Base-by-base conservation (phyloP, 345 rosid genomes). In the Gossypium mustelinum region DNA sequence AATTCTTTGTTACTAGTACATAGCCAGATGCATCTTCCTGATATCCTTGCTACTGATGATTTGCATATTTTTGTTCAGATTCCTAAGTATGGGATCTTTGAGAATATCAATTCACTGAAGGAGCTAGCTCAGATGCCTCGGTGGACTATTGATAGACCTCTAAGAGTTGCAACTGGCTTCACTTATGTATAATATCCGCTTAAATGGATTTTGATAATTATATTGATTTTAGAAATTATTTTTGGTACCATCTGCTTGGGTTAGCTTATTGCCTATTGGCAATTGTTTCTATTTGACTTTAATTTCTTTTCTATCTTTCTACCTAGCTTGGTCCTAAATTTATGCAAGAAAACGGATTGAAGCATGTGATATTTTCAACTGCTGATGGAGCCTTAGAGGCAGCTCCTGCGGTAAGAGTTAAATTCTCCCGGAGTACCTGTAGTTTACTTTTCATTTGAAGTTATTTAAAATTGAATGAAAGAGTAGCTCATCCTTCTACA, bases 301-400 rank as follows among this genome's bases (percentile, higher is more conserved):
- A 69, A 69, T 69, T 27, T 51, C 59, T 25, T 16, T 69, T 47
- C 71, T 48, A 6, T 20, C 43, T 50, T 71, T 77, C 5, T 71
- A 55, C 14, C 63, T 86, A 95, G 99, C 87, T 95, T 48, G 98
- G 98, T 59, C 94, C 97, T 60, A 91, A 93, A 79, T 95, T 93
- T 82, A 85, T 91, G 91, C 75, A 81, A 79, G 97, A 90, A 59
- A 90, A 87, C 47, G 99, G 97, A 73, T 70, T 92, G 74, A 81
- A 83, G 83, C 91, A 96, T 76, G 95, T 92, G 73, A 63, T 76
- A 14, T 93, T 96, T 85, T 93, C 94, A 80, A 90, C 92, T 82
- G 99, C 97, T 66, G 99, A 95, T 72, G 98, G 99, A 83, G 98
- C 98, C 29, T 67, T 96, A 80, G 99, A 93, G 86, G 99, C 99